Percentiles rank a stretch among this genome's conserved stretches.
Conservation (phyloP, 768 basidiomycete species). For the Leucocoprinus leucothites region DNA sequence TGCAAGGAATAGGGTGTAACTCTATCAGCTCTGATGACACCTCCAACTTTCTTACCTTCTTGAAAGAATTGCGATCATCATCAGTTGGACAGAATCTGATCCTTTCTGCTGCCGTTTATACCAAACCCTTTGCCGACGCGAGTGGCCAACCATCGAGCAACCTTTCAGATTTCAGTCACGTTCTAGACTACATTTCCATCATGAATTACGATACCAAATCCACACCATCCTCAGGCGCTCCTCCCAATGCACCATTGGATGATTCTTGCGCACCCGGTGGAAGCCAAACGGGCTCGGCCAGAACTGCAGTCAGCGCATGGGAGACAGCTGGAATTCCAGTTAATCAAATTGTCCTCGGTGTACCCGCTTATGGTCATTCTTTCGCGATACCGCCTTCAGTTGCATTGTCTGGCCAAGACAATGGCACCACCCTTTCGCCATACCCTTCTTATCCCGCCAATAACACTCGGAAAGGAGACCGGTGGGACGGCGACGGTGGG, state of each 20-base stretch:
- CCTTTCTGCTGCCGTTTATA: conserved; percentile 69
- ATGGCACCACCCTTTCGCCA: conserved; percentile 30
- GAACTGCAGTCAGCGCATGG: conserved; percentile 74
- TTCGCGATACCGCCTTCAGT: conserved; percentile 40
- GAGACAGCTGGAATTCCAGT: conserved; percentile 72
- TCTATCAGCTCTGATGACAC: conserved; percentile 59
- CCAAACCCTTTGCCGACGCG: conserved; percentile 61
- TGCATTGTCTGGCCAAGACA: conserved; percentile 30
- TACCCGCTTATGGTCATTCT: conserved; percentile 83
- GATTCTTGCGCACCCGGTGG: conserved; percentile 65
- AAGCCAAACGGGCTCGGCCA: conserved; percentile 71
- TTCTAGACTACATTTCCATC: conserved; percentile 71
- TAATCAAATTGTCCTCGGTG: conserved; percentile 72
- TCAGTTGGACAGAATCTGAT: conserved; percentile 54
- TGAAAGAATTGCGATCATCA: conserved; percentile 62
- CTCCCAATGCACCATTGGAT: conserved; percentile 82
- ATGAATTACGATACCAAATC: conserved; percentile 75
- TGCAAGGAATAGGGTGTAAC: conserved; percentile 71
- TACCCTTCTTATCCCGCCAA: conserved; percentile 51
- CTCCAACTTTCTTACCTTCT: conserved; percentile 74
- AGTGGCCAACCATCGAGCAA: conserved; percentile 55
- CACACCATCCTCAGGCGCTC: conserved; percentile 50
- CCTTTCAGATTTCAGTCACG: conserved; percentile 61
- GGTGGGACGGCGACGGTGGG: conserved; percentile 47
- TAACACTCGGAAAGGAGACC: conserved; percentile 48